phyloP scores from a whole-genome alignment of 352 stramenopile species.

The Phytophthora fragariae region DNA sequence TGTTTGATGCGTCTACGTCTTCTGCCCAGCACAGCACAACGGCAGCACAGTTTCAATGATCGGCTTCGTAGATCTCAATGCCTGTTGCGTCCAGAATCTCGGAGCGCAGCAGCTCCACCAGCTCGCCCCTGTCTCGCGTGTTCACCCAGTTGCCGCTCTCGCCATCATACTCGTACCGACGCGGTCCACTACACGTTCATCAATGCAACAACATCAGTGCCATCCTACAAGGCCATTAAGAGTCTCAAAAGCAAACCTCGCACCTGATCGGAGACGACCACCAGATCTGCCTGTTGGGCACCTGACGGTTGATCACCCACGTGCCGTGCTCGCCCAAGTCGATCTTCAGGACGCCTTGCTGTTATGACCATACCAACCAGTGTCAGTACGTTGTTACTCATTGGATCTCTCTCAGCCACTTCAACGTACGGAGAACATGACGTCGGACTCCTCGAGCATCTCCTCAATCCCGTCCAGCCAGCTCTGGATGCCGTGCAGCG shows the following conservation, averaged over 20 bases:
- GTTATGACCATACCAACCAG: slow-evolving; percentile 1
- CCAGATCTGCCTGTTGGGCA: slow-evolving; percentile 97
- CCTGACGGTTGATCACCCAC: slow-evolving; percentile 98
- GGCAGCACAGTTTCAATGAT: background rate
- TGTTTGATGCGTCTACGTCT: slow-evolving; percentile 1
- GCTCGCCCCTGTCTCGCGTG: slow-evolving; percentile 79
- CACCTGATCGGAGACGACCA: slow-evolving; percentile 96
- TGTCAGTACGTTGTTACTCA: background rate
- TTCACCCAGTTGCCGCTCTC: slow-evolving; percentile 81
- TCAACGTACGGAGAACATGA: slow-evolving; percentile 71
- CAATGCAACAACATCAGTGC: slow-evolving; percentile 6
- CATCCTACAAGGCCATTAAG: background rate
- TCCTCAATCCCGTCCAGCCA: slow-evolving; percentile 88
- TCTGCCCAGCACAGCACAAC: slow-evolving; percentile 9
- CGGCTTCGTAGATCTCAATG: slow-evolving; percentile 73
- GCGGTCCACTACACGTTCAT: slow-evolving; percentile 67
- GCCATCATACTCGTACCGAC: slow-evolving; percentile 89
- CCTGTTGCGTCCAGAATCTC: slow-evolving; percentile 85
- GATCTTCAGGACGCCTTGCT: slow-evolving; percentile 97
- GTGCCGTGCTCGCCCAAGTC: slow-evolving; percentile 93
- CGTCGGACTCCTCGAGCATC: slow-evolving; percentile 86
- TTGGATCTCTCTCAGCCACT: background rate
- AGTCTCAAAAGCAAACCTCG: background rate
- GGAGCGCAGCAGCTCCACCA: slow-evolving; percentile 72
- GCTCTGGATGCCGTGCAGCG: slow-evolving; percentile 77